Percentiles rank a stretch among this genome's conserved stretches.
These are phyloP conservation scores for Fusarium nygamai DNA, from an alignment of 2,329 filamentous ascomycete species.

Conservation along the genomic window DNA sequence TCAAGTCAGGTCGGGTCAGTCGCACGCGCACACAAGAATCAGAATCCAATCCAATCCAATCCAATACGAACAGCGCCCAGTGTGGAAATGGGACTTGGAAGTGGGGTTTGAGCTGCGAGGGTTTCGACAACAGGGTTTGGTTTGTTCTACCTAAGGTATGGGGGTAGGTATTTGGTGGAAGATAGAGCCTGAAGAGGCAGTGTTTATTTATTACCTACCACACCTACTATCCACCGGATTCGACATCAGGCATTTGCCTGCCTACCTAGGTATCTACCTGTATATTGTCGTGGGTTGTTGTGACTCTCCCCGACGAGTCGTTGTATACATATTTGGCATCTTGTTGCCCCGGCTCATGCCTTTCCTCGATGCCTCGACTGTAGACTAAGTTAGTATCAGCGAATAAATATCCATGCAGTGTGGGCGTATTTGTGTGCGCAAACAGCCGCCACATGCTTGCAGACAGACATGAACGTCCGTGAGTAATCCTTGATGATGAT, in stretches of 20 bases:
- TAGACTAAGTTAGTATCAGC: not conserved
- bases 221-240: not conserved
- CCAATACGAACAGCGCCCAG: slow-evolving; percentile 26
- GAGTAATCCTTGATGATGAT: not conserved
- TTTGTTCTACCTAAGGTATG: not conserved
- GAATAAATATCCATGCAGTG: slow-evolving; percentile 22
- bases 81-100: slow-evolving; percentile 30
- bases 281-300: not conserved
- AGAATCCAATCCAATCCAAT: slow-evolving; percentile 9
- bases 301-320: not conserved
- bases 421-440: slow-evolving; percentile 34
- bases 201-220: not conserved
- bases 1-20: slow-evolving; percentile 37
- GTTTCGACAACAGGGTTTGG: slow-evolving; percentile 38
- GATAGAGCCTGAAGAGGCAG: not conserved
- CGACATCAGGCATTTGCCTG: not conserved
- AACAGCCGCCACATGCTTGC: slow-evolving; percentile 31
- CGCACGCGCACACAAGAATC: slow-evolving; percentile 28
- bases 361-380: not conserved
- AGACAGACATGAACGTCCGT: not conserved
- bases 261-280: not conserved
- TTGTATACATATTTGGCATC: not conserved
- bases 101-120: slow-evolving; percentile 40
- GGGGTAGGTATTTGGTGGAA: not conserved
- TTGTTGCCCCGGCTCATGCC: slow-evolving; percentile 14